Percentiles rank a stretch among this genome's conserved stretches.
Evolutionary conservation across 2,329 filamentous ascomycete species (phyloP).

Genomic region (Harringtonia lauricola): DNA sequence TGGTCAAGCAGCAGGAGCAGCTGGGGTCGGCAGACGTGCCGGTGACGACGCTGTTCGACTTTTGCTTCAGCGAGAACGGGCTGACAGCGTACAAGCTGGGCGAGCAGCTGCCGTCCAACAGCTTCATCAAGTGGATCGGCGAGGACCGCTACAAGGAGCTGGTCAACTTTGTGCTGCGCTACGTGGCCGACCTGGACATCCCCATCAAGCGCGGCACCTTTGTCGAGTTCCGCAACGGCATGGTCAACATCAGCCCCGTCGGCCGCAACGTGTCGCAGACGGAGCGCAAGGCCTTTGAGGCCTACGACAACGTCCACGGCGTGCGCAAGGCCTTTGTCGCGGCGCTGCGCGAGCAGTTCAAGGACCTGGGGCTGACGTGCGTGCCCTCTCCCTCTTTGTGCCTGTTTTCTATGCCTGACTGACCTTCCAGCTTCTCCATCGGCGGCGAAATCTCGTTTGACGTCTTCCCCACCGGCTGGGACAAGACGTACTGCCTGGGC

Average conservation of each 20-base stretch:
- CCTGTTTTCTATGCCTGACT: conserved; percentile 1
- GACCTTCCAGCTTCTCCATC: conserved; percentile 64
- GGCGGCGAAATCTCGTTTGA: conserved; percentile 98
- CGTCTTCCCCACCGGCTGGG: conserved; percentile 93
- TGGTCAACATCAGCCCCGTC: conserved; percentile 77
- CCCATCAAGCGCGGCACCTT: conserved; percentile 79
- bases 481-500: conserved; percentile 93
- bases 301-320: conserved; percentile 67
- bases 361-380: conserved; percentile 73
- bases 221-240: conserved; percentile 81
- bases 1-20: conserved; percentile 93
- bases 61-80: conserved; percentile 94
- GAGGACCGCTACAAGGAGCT: conserved; percentile 74
- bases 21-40: conserved; percentile 56
- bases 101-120: conserved; percentile 60
- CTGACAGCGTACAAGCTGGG: conserved; percentile 84
- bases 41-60: conserved; percentile 88
- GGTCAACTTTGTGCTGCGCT: conserved; percentile 65
- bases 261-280: conserved; percentile 73
- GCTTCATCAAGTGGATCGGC: conserved; percentile 87
- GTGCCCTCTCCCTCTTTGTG: conserved; percentile 20
- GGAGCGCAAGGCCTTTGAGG: conserved; percentile 75
- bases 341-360: conserved; percentile 69
- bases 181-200: conserved; percentile 74
- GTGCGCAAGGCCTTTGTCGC: conserved; percentile 68